Conservation (phyloP, 345 rosid species). For the Sisymbrium altissimum region DNA sequence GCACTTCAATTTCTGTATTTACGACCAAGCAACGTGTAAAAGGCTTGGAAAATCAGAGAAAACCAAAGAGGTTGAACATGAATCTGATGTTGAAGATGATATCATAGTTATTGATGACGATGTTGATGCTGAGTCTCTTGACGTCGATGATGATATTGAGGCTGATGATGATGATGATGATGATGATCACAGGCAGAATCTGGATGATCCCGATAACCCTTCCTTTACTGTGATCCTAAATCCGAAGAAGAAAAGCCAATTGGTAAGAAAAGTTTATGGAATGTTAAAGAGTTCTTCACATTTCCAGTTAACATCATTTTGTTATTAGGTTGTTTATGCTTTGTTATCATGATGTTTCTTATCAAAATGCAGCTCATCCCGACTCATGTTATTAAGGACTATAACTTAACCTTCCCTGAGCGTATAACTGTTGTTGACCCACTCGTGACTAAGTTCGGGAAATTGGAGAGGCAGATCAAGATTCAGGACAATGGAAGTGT, state of each 20-base stretch:
- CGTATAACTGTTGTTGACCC: slow-evolving; percentile 3
- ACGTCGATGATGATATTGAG: background rate
- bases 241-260: slow-evolving; percentile 22
- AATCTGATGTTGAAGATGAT: background rate
- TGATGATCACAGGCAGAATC: background rate
- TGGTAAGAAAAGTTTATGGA: background rate
- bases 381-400: slow-evolving; percentile 1
- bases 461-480: slow-evolving; percentile 3
- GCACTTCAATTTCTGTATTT: slow-evolving; percentile 19
- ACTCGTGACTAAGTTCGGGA: background rate
- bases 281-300: background rate
- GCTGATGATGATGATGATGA: slow-evolving; percentile 9
- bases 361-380: slow-evolving; percentile 19
- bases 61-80: background rate
- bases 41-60: background rate
- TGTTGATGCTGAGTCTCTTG: background rate
- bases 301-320: background rate
- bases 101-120: background rate
- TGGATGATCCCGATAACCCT: slow-evolving; percentile 7
- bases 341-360: background rate
- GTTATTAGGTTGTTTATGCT: background rate
- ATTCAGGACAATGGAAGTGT: slow-evolving; percentile 2
- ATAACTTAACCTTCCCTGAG: slow-evolving; percentile 8
- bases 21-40: slow-evolving; percentile 10
- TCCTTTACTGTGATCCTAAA: slow-evolving; percentile 1